Evolutionary conservation across 106 monocot species (phyloP), one percentile per base, ranked within the genome.

Genomic region (Dioscorea dumetorum): DNA sequence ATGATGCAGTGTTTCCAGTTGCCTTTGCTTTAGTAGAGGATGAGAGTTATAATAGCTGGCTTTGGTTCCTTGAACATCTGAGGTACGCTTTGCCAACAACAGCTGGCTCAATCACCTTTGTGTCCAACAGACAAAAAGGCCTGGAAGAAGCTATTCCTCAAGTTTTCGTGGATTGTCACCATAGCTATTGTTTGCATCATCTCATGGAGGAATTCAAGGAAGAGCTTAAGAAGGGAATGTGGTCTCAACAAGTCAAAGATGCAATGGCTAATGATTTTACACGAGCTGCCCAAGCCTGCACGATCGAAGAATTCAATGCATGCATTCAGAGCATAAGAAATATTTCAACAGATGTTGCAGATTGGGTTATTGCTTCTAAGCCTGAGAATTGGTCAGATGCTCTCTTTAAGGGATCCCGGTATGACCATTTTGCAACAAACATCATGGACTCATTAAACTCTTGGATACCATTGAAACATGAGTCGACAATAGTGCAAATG

Each of bases 361-460:
- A 79, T 7, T 90, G 94, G 94, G 70, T 95, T 24, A 23, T 83
- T 52, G 52, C 73, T 53, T 83, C 76, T 60, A 88, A 88, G 67
- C 94, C 94, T 28, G 94, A 91, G 41, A 76, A 82, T 33, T 95
- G 94, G 94, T 84, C 94, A 41, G 83, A 85, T 78, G 85, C 94
- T 17, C 59, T 95, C 61, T 95, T 95, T 63, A 69, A 66, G 60
- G 94, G 94, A 50, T 69, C 80, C 2, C 61, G 94, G 31, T 95
- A 85, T 64, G 91, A 83, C 49, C 90, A 88, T 60, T 79, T 85
- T 52, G 88, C 94, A 0, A 78, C 81, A 14, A 90, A 85, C 61
- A 85, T 85, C 41, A 75, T 83, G 15, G 85, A 90, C 56, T 79
- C 79, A 5, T 83, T 95, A 32, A 83, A 50, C 48, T 76, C 83